A percentile compares a stretch with the other conserved stretches of the same genome.
Conservation (phyloP, 108 stramenopile species). For the Skeletonema menzelii region DNA sequence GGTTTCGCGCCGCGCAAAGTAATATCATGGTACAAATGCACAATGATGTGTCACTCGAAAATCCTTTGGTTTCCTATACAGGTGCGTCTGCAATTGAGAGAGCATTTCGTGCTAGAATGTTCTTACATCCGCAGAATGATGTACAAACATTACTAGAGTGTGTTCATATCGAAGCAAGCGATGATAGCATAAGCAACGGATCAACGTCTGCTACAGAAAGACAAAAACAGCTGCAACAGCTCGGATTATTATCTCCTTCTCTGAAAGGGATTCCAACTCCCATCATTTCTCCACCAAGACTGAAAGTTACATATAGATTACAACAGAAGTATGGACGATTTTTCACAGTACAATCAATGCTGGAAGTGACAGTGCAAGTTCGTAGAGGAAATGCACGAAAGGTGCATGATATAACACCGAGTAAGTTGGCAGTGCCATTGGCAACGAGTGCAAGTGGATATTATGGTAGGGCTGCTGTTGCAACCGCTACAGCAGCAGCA, state of each 20-base stretch:
- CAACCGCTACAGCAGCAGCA: not conserved
- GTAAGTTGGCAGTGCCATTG: not conserved
- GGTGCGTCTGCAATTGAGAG: constrained; percentile 28
- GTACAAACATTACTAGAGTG: constrained; percentile 34
- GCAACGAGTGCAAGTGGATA: constrained; percentile 6
- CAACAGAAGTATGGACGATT: constrained; percentile 3
- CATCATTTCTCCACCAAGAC: constrained; percentile 5
- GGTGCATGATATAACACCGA: not conserved
- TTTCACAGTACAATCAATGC: constrained; percentile 12
- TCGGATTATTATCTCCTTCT: not conserved
- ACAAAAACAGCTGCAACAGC: not conserved
- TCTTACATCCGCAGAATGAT: constrained; percentile 16
- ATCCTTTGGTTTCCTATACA: constrained; percentile 23
- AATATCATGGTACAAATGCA: constrained; percentile 25
- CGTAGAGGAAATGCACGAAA: not conserved
- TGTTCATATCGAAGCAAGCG: constrained; percentile 35
- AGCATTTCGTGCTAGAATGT: constrained; percentile 22
- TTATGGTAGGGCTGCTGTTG: constrained; percentile 9
- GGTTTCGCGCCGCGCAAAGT: not conserved
- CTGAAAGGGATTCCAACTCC: not conserved
- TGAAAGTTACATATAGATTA: constrained; percentile 22
- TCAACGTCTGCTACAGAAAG: not conserved
- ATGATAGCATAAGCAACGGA: constrained; percentile 29
- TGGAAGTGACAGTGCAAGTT: constrained; percentile 29
- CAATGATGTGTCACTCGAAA: constrained; percentile 23